These are phyloP conservation scores for Echria macrotheca DNA, from an alignment of 495 filamentous ascomycete species.

Conservation along the genomic window DNA sequence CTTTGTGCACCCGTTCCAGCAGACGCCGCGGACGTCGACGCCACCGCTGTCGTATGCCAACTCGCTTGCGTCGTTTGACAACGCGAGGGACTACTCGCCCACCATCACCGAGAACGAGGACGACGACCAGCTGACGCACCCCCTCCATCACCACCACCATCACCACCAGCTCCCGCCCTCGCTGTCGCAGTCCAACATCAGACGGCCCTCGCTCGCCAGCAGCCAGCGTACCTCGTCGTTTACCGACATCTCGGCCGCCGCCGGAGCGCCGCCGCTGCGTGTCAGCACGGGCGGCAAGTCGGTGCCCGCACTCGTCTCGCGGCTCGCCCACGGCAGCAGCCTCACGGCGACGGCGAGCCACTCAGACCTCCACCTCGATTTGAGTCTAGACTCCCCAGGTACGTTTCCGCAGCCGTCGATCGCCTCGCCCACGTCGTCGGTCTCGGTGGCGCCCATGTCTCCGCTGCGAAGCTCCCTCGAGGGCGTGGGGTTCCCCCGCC, in stretches of 20 bases:
- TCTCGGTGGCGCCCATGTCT: conserved; percentile 34
- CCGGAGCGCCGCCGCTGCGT: conserved; percentile 37
- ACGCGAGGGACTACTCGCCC: conserved; percentile 39
- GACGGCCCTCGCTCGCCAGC: conserved; percentile 33
- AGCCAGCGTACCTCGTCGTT: conserved; percentile 42
- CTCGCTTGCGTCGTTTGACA: conserved; percentile 44
- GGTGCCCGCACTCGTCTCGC: conserved; percentile 29
- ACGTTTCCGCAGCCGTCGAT: conserved; percentile 9
- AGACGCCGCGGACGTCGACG: conserved; percentile 52
- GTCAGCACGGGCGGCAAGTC: conserved; percentile 39
- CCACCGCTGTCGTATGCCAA: conserved; percentile 50
- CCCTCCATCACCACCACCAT: conserved; percentile 5
- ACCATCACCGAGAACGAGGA: conserved; percentile 46
- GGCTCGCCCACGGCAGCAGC: conserved; percentile 34
- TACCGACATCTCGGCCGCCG: conserved; percentile 28
- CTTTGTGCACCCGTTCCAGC: conserved; percentile 54
- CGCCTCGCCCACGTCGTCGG: conserved; percentile 17
- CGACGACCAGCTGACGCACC: conserved; percentile 23
- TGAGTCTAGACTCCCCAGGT: conserved; percentile 29
- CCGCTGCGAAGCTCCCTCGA: conserved; percentile 49
- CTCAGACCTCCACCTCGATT: conserved; percentile 34
- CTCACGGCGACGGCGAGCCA: conserved; percentile 29
- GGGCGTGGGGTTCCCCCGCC: conserved; percentile 40
- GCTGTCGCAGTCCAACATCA: conserved; percentile 21
- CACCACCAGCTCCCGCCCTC: conserved; percentile 9